Evolutionary conservation across 2,329 filamentous ascomycete species (phyloP).

Genomic region (Purpureocillium lavendulum): DNA sequence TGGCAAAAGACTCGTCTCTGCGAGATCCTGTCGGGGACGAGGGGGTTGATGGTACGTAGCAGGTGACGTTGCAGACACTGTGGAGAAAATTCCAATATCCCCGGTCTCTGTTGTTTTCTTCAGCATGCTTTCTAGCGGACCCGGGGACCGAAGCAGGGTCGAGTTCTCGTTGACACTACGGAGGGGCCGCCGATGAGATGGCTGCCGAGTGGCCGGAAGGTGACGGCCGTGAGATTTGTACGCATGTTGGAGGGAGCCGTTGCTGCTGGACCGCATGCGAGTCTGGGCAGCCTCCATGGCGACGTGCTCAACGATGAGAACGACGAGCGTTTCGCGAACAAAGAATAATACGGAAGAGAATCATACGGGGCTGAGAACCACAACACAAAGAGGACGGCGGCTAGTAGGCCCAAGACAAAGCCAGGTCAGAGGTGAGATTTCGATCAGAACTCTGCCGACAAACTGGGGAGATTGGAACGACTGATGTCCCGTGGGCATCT

Average conservation of each 20-base stretch:
- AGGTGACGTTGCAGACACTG: conserved; percentile 25
- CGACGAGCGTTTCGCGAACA: conserved; percentile 1
- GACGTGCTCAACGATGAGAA: conserved; percentile 1
- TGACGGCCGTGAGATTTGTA: conserved; percentile 18
- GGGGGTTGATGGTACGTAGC: conserved; percentile 19
- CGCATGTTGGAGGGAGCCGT: conserved; percentile 27
- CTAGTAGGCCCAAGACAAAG: not conserved
- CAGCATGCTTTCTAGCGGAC: conserved; percentile 54
- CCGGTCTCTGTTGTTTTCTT: conserved; percentile 59
- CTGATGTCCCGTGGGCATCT: not conserved
- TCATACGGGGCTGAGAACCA: not conserved
- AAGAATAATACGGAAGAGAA: conserved; percentile 6
- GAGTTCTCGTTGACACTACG: conserved; percentile 35
- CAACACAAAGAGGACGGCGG: conserved; percentile 1
- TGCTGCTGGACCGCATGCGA: conserved; percentile 28
- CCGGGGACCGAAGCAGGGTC: conserved; percentile 37
- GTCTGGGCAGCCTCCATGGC: conserved; percentile 20
- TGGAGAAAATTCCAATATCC: conserved; percentile 55
- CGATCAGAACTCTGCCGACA: not conserved
- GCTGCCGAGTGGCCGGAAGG: conserved; percentile 10
- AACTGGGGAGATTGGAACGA: not conserved
- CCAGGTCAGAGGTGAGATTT: not conserved
- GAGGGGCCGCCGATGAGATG: conserved; percentile 28
- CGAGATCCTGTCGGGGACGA: conserved; percentile 19
- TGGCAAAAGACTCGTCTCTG: conserved; percentile 17